These are phyloP conservation scores for Pezicula rhizophila DNA, from an alignment of 2,329 filamentous ascomycete species.

Conservation along the genomic window DNA sequence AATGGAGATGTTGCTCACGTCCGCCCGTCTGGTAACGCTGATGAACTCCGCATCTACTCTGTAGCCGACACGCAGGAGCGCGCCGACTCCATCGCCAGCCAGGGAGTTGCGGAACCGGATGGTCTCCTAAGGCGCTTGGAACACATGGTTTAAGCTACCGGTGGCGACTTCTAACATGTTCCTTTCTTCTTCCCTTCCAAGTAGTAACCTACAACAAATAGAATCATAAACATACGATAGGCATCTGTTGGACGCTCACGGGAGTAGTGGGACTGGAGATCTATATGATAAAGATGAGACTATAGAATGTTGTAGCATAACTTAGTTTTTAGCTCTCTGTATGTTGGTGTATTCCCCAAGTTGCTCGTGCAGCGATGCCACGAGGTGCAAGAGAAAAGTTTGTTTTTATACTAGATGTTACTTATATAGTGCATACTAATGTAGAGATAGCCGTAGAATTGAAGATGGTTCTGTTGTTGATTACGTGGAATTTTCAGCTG, in stretches of 20 bases:
- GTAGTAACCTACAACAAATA: background rate
- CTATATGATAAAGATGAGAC: background rate
- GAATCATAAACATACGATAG: background rate
- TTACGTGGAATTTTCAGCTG: too few relatives aligned
- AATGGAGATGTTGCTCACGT: constrained; percentile 29
- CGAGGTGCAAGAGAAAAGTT: background rate
- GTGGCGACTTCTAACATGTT: background rate
- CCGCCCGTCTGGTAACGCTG: constrained; percentile 28
- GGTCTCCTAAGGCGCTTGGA: constrained; percentile 24
- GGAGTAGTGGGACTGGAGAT: background rate
- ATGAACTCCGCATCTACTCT: constrained; percentile 29
- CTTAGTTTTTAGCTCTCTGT: background rate
- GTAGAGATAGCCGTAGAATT: too few relatives aligned
- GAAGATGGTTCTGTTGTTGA: too few relatives aligned
- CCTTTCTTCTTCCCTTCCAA: background rate
- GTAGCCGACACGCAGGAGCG: constrained; percentile 26
- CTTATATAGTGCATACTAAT: background rate
- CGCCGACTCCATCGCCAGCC: constrained; percentile 23
- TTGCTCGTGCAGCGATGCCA: background rate
- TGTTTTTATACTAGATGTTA: background rate
- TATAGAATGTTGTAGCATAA: too few relatives aligned
- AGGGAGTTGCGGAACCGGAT: constrained; percentile 24
- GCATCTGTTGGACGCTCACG: background rate
- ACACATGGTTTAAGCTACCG: constrained; percentile 6
- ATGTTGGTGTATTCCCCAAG: background rate